phyloP scores from a whole-genome alignment of 2,329 filamentous ascomycete genomes.

The Tolypocladium sp. region DNA sequence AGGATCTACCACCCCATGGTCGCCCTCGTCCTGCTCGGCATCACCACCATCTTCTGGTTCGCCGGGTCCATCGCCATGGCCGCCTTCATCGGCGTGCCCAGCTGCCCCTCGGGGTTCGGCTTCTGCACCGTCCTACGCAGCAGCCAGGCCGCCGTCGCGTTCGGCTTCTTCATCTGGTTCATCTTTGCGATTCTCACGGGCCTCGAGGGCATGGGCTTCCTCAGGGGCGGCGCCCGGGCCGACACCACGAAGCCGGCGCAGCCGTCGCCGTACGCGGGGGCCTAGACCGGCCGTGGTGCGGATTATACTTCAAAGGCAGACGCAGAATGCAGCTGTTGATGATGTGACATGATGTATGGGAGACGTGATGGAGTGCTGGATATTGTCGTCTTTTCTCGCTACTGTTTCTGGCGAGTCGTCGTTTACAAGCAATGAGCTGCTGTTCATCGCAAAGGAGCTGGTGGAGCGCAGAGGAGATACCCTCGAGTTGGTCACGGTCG shows the following conservation, averaged over 20 bases:
- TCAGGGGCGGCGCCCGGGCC: slow-evolving; percentile 21
- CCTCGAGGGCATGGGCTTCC: slow-evolving; percentile 34
- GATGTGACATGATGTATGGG: neutral
- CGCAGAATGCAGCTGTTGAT: too few species aligned
- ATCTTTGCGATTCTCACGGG: slow-evolving; percentile 38
- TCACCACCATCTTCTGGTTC: slow-evolving; percentile 87
- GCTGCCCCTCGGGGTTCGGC: slow-evolving; percentile 36
- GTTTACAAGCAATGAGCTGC: neutral
- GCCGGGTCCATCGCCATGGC: slow-evolving; percentile 73
- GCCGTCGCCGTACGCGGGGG: neutral
- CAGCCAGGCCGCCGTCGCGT: slow-evolving; percentile 54
- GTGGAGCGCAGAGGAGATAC: neutral
- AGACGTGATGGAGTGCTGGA: neutral
- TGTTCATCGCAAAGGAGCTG: neutral
- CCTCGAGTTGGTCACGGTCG: neutral
- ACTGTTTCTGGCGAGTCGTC: neutral
- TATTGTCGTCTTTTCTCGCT: too few species aligned
- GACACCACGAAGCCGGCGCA: slow-evolving; percentile 13
- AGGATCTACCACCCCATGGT: slow-evolving; percentile 53
- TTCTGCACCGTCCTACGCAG: slow-evolving; percentile 41
- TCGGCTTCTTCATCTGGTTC: slow-evolving; percentile 56
- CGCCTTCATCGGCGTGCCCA: slow-evolving; percentile 48
- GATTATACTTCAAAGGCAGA: neutral
- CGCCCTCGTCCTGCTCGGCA: slow-evolving; percentile 56
- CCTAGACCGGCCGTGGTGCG: neutral